phyloP scores from a whole-genome alignment of 2,329 filamentous ascomycete species.

The Sporothrix protearum region DNA sequence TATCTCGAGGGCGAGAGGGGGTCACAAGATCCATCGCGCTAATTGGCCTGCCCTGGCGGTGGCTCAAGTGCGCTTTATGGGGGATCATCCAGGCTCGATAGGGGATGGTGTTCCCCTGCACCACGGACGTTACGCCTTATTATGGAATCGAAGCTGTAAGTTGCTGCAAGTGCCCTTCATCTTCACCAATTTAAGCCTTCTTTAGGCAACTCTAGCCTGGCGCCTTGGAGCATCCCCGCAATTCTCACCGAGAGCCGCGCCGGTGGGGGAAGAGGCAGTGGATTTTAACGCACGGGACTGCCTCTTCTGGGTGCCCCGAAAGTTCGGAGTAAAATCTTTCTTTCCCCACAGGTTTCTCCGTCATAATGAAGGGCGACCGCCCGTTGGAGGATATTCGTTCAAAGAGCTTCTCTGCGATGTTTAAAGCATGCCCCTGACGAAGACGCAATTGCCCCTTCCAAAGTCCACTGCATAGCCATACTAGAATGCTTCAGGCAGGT shows the following conservation, averaged over 20 bases:
- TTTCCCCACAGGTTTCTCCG: not conserved
- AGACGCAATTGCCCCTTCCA: not conserved
- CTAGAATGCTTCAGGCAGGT: conserved; percentile 13
- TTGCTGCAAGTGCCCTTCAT: not conserved
- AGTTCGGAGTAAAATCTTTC: not conserved
- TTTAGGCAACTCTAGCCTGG: not conserved
- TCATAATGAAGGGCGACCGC: not conserved
- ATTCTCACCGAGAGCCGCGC: conserved; percentile 13
- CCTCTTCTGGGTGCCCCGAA: not conserved
- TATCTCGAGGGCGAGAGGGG: not conserved
- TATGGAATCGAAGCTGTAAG: not conserved
- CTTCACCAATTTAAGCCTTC: not conserved
- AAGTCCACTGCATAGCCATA: not conserved
- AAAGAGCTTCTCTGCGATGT: not conserved
- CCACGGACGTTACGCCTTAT: not conserved
- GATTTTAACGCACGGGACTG: not conserved
- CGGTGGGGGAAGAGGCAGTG: not conserved
- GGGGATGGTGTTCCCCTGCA: not conserved
- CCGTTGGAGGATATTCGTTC: not conserved
- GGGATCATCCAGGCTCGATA: not conserved
- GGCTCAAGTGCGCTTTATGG: not conserved
- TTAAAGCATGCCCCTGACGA: not conserved
- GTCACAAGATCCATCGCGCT: not conserved
- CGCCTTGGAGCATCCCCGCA: conserved; percentile 4
- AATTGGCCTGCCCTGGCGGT: not conserved